Evolutionary conservation across 176 grass and related monocot species (phyloP), one percentile per base, ranked within the genome.

Genomic region (Raddia distichophylla): DNA sequence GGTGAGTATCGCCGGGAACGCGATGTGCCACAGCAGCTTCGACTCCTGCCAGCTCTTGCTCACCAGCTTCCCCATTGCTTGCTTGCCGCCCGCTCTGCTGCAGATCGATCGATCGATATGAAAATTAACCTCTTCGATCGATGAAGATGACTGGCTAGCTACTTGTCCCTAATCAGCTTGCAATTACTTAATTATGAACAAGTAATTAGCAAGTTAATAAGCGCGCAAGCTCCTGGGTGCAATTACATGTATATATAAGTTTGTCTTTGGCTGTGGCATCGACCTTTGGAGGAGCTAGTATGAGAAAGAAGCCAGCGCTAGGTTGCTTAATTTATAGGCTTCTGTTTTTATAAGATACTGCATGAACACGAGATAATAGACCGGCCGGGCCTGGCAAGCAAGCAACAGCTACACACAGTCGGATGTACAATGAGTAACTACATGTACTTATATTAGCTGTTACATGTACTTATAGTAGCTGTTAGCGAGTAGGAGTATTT

Each of bases 1-100:
- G 0, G 90, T 96, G 5, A 96, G 90, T 75, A 96, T 91, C 12
- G 88, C 88, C 50, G 93, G 90, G 78, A 86, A 89, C 9, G 89
- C 93, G 69, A 94, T 85, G 74, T 82, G 76, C 93, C 93, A 94
- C 69, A 89, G 67, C 81, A 86, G 84, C 89, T 87, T 94, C 63
- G 89, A 94, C 79, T 94, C 93, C 65, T 87, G 50, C 87, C 54
- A 68, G 78, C 82, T 87, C 89, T 90, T 85, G 43, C 78, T 56
- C 63, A 80, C 10, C 64, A 82, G n/a, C 82, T 86, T 89, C 22
- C 70, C 75, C 91, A 83, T 84, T 5, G 18, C 18, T 3, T 40
- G 37, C 37, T 27, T 27, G 27, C 27, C 27, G 27, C 27, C 27
- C 27, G 27, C 27, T 27, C 27, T 27, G 27, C 27, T 27, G 27